Evolutionary conservation across 140 eudicot genomes (phyloP).

Genomic region (Anethum foeniculum): DNA sequence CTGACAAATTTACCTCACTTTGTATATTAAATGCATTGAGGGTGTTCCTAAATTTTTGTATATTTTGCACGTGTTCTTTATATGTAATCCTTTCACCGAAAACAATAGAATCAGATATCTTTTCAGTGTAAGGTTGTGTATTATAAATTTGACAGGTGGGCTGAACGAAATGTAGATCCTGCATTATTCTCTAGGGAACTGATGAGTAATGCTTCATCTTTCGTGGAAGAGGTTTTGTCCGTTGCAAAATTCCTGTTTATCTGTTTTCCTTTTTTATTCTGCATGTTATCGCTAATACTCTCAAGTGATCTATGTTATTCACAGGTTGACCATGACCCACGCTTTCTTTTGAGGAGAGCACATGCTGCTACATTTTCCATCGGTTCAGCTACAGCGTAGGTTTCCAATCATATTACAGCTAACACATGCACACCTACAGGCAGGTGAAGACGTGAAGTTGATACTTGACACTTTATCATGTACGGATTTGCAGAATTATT

Average conservation of each 20-base stretch:
- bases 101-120: neutral
- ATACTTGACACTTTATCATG: conserved; percentile 10
- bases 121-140: neutral
- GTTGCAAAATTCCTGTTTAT: neutral
- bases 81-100: neutral
- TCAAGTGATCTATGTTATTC: neutral
- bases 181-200: conserved; percentile 76
- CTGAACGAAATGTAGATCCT: conserved; percentile 78
- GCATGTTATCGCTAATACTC: neutral
- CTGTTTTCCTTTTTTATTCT: neutral
- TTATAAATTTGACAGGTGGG: conserved; percentile 56
- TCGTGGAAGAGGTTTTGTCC: conserved; percentile 65
- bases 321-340: conserved; percentile 77
- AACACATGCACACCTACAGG: conserved; percentile 8
- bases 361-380: conserved; percentile 75
- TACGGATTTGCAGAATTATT: conserved; percentile 42
- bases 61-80: neutral
- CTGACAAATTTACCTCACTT: neutral
- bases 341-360: conserved; percentile 69
- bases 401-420: conserved; percentile 18
- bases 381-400: conserved; percentile 98
- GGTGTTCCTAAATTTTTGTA: neutral
- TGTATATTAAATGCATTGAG: neutral
- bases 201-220: conserved; percentile 57
- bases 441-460: neutral